These are phyloP conservation scores for Pseudogymnoascus sp. DNA, from an alignment of 2,329 filamentous ascomycete species.

Conservation along the genomic window DNA sequence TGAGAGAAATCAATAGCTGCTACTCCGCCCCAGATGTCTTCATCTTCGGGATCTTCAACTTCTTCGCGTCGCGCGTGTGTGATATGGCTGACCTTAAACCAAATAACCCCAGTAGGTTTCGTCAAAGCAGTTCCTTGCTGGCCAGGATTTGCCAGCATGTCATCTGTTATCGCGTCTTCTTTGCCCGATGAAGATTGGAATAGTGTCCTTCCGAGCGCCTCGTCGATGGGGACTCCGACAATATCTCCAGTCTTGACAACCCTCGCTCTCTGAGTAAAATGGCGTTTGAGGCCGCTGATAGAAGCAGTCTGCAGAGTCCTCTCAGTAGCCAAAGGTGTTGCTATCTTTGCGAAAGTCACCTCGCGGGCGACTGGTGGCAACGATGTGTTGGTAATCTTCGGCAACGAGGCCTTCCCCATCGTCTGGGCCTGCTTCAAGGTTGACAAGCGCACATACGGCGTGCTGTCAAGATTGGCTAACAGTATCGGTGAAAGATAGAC, in stretches of 20 bases:
- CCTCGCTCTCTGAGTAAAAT: conserved; percentile 76
- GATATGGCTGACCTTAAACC: conserved; percentile 85
- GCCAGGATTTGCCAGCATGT: conserved; percentile 45
- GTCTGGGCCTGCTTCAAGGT: conserved; percentile 47
- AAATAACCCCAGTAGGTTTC: conserved; percentile 56
- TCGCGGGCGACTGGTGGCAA: conserved; percentile 58
- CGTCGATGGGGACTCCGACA: conserved; percentile 82
- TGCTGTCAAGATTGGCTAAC: conserved; percentile 73
- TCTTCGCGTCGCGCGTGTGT: conserved; percentile 44
- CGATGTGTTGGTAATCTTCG: conserved; percentile 46
- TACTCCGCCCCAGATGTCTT: conserved; percentile 75
- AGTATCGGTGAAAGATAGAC: conserved; percentile 79
- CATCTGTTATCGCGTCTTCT: conserved; percentile 61
- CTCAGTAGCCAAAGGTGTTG: conserved; percentile 82
- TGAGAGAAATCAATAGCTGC: conserved; percentile 78
- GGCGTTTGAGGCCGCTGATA: conserved; percentile 75
- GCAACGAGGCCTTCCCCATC: conserved; percentile 44
- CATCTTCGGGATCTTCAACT: conserved; percentile 47
- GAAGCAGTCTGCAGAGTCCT: conserved; percentile 76
- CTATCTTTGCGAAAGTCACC: conserved; percentile 79
- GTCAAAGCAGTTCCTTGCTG: conserved; percentile 38
- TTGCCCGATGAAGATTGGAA: conserved; percentile 58
- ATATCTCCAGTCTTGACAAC: conserved; percentile 82
- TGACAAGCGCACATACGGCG: conserved; percentile 71
- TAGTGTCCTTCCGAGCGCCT: conserved; percentile 70